Base-by-base conservation (phyloP, 495 filamentous ascomycete genomes). In the Daldinia childiae region DNA sequence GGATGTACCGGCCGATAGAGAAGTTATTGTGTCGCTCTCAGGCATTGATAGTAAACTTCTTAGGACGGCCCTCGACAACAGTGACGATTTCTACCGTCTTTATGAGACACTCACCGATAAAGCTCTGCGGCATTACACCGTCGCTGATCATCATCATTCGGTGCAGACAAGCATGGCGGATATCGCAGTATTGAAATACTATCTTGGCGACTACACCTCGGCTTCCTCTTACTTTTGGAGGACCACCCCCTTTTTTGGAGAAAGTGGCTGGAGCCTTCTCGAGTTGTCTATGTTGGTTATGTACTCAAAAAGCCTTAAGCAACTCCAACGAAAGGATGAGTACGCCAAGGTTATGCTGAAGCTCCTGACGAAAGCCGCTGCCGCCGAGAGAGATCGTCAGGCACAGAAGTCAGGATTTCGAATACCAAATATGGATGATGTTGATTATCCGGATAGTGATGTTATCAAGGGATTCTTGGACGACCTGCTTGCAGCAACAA, bases 201-300 rank as follows among this genome's bases (percentile, higher is more conserved):
- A 91, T 61, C 82, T 91, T 8, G 82, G 85, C 19, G 92, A 98
- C 68, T 95, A 90, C 77, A 84, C 77, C 11, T 85, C 88, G 12
- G 94, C 95, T 12, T 90, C 92, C 1, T 88, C 85, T 3, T 94
- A 92, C 74, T 94, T 98, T 76, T 88, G 90, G 73, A 85, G 89
- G n/a, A 87, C 94, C 62, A 90, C 91, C 7, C 90, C 93, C 2
- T 91, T 93, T 71, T 98, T 95, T 75, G 91, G 90, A 0, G 90
- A 90, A 56, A 89, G 87, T 69, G 86, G 90, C 15, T 99, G 95
- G 95, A 87, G 84, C 45, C 79, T 90, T 4, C 82, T 97, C 12
- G 93, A 97, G 75, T 85, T 91, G 11, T 89, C 88, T 2, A 92
- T 97, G 87, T 83, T 99, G 29, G 86, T 92, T 56, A 90, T 98